phyloP scores from a whole-genome alignment of 257 asterid species.

The Nicotiana tomentosiformis region DNA sequence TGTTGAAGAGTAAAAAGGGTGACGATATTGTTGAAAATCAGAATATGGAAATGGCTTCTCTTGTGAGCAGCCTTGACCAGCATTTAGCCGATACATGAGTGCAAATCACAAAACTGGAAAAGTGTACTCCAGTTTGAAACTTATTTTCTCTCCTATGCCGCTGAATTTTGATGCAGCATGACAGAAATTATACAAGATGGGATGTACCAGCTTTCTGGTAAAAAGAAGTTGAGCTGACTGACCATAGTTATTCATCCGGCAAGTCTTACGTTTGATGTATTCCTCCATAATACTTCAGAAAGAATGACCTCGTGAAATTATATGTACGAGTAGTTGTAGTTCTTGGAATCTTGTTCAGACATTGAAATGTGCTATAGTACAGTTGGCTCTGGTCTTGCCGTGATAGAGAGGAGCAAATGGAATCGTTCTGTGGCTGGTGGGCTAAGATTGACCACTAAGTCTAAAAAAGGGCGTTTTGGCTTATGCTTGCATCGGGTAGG shows the following conservation, averaged over 20 bases:
- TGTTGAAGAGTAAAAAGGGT: constrained; percentile 10
- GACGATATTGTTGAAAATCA: constrained; percentile 10
- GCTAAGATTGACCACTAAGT: neutral
- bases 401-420: constrained; percentile 5
- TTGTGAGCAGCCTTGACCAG: constrained; percentile 24
- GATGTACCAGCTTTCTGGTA: neutral
- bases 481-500: no score
- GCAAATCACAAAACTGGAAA: neutral
- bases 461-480: no score
- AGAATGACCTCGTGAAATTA: neutral
- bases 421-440: neutral
- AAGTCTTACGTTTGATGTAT: neutral
- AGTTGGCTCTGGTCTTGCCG: constrained; percentile 5
- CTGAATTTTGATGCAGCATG: neutral
- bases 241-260: neutral
- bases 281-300: neutral
- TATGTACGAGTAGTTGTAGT: neutral
- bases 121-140: neutral
- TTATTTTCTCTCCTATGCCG: neutral
- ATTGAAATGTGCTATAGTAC: no score
- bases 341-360: neutral
- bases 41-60: constrained; percentile 39
- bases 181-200: neutral
- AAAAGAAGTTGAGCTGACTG: neutral
- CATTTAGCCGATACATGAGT: constrained; percentile 19